phyloP scores from a whole-genome alignment of 257 asterid genomes.

The Nicotiana tabacum region DNA sequence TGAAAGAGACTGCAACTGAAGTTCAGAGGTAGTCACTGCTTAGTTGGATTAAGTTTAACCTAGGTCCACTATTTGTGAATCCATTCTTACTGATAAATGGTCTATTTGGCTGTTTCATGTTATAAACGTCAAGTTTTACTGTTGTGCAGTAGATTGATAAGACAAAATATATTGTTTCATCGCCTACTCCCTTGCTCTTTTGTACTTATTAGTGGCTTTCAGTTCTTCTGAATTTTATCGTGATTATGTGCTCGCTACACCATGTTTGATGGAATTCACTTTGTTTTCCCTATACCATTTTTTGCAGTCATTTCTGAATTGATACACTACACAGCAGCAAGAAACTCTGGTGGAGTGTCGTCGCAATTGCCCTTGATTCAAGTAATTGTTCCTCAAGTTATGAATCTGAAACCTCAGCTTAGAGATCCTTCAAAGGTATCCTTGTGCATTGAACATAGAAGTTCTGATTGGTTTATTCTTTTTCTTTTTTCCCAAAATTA shows the following conservation, averaged over 20 bases:
- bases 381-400: constrained; percentile 84
- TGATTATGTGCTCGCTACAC: background rate
- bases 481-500: background rate
- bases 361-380: constrained; percentile 88
- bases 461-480: background rate
- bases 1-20: background rate
- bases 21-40: background rate
- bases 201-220: background rate
- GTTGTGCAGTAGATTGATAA: background rate
- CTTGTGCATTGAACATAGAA: background rate
- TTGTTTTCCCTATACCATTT: background rate
- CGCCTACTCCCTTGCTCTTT: background rate
- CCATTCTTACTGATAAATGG: constrained; percentile 1
- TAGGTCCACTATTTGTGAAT: background rate
- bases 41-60: background rate
- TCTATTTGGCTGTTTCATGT: background rate
- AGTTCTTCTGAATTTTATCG: background rate
- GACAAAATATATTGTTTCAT: background rate
- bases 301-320: constrained; percentile 88
- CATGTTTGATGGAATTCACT: constrained; percentile 3
- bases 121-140: background rate
- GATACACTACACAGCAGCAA: constrained; percentile 79
- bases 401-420: constrained; percentile 77
- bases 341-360: constrained; percentile 60
- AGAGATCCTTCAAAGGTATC: constrained; percentile 91